Evolutionary conservation across 116 monocot genomes (phyloP).

Genomic region (Thalassia testudinum): DNA sequence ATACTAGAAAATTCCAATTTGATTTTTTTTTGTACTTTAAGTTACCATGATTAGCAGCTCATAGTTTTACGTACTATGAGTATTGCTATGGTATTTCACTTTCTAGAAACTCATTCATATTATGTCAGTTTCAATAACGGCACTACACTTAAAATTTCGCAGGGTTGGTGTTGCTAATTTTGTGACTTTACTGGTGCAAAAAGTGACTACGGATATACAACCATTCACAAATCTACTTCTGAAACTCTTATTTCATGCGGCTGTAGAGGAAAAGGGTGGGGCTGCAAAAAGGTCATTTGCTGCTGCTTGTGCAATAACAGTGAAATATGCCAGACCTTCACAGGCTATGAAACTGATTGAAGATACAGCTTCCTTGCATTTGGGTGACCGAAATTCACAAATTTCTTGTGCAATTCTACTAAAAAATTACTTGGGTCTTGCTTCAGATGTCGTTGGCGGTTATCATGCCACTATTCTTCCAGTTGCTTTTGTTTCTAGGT

Average conservation of each 20-base stretch:
- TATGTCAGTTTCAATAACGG: too few species aligned
- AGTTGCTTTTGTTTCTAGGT: slow-evolving; percentile 81
- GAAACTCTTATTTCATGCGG: slow-evolving; percentile 62
- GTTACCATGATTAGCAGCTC: too few species aligned
- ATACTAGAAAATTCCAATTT: too few species aligned
- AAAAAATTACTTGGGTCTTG: slow-evolving; percentile 57
- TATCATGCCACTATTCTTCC: slow-evolving; percentile 60
- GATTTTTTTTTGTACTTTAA: too few species aligned
- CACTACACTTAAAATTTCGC: slow-evolving; percentile 2
- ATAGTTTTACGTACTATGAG: too few species aligned
- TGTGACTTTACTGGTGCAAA: slow-evolving; percentile 68
- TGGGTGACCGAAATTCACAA: slow-evolving; percentile 79
- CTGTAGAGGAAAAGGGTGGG: slow-evolving; percentile 67
- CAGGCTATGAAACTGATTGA: slow-evolving; percentile 68
- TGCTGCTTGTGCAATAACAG: slow-evolving; percentile 54
- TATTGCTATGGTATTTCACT: too few species aligned
- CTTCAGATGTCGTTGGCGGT: slow-evolving; percentile 58
- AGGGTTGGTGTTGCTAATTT: slow-evolving; percentile 97
- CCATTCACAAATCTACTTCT: slow-evolving; percentile 42
- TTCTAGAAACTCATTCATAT: too few species aligned
- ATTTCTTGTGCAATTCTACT: slow-evolving; percentile 76
- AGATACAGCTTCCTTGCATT: slow-evolving; percentile 68
- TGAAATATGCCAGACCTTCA: slow-evolving; percentile 56
- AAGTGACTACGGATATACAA: slow-evolving; percentile 58
- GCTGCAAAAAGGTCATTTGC: slow-evolving; percentile 80